A percentile compares a stretch with the other conserved stretches of the same genome.
Conservation (phyloP, 306 rosid species). For the Erythrophleum fordii region DNA sequence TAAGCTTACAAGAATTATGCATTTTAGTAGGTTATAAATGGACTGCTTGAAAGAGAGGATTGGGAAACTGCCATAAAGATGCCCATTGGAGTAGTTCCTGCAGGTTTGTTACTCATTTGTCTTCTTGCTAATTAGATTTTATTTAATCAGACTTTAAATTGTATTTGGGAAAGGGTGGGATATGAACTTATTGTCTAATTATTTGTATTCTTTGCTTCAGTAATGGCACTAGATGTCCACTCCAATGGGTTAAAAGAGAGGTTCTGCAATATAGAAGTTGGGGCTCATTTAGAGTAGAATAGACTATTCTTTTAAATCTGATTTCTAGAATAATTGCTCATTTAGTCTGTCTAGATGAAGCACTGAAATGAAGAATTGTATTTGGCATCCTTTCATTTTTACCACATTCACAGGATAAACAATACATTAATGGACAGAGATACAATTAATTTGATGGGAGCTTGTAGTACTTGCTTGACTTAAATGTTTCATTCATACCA, state of each 20-base stretch:
- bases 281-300: background rate
- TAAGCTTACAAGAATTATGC: slow-evolving; percentile 44
- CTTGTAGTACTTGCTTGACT: background rate
- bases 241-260: background rate
- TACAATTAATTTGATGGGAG: background rate
- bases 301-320: background rate
- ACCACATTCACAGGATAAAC: background rate
- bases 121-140: background rate
- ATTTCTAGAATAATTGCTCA: background rate
- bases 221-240: background rate
- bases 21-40: slow-evolving; percentile 78
- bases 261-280: background rate
- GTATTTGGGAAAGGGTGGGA: background rate
- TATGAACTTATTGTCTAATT: slow-evolving; percentile 5
- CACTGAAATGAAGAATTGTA: background rate
- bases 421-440: background rate
- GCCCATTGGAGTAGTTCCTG: slow-evolving; percentile 85
- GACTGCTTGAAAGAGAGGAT: slow-evolving; percentile 75
- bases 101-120: slow-evolving; percentile 53
- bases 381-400: background rate
- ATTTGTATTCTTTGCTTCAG: background rate
- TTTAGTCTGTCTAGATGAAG: background rate
- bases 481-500: background rate
- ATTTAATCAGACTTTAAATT: background rate
- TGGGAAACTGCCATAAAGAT: slow-evolving; percentile 75